Evolutionary conservation across 805 yeast species (phyloP), one percentile per base, ranked within the genome.

Genomic region (Yamadazyma phyllophila): DNA sequence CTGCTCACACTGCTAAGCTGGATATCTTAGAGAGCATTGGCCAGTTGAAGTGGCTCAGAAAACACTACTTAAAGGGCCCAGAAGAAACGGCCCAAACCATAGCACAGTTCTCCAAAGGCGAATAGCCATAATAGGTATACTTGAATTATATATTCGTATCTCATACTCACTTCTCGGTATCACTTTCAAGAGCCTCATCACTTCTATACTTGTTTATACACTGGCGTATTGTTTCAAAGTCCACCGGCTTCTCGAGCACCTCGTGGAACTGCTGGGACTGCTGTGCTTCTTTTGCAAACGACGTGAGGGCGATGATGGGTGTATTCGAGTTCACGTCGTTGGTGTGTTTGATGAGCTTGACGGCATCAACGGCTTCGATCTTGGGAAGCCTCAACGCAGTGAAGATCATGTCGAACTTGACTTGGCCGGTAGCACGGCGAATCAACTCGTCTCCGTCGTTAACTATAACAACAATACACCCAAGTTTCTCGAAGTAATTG

Each of bases 21-120:
- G 99, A 94, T 63, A 94, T 94, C 39, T 55, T 87, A 40, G 99
- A 94, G 63, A 88, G 96, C 57, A 92, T 94, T 35, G 78, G 66
- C 7, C 96, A 94, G 62, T 69, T 94, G 59, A 76, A 71, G 53
- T 94, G 90, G 87, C 88, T 84, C 63, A 67, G 77, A 46, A 80
- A 83, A 14, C 70, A 85, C 57, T 90, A 87, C 60, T 74, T 86
- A 48, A 63, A 63, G 51, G 39, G 53, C 20, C 59, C 53, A 14
- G 46, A 41, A 2, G 66, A 61, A 17, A 20, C 41, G 13, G 15
- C 17, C 3, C 26, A 41, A 20, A 20, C 24, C 24, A 20, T 20
- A 20, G n/a, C n/a, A n/a, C n/a, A n/a, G n/a, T n/a, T n/a, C n/a
- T n/a, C n/a, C n/a, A n/a, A n/a, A n/a, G n/a, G n/a, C n/a, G n/a